A percentile compares a stretch with the other conserved stretches of the same genome.
Evolutionary conservation across 1,139 yeast species (phyloP).

Genomic region (Taiozyma sp.): DNA sequence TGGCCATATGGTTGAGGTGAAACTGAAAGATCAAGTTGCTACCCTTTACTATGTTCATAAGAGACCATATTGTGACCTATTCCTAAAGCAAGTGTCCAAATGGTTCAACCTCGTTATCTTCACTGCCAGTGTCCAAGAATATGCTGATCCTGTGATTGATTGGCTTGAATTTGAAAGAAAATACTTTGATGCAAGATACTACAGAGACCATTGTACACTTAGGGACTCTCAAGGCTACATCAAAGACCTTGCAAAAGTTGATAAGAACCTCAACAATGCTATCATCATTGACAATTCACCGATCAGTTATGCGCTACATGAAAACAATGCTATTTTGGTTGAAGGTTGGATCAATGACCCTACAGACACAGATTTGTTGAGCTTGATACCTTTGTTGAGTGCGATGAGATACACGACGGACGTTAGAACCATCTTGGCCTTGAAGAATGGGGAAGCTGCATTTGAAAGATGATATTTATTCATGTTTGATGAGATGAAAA

Average conservation of each 20-base stretch:
- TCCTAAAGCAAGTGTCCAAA: constrained; percentile 66
- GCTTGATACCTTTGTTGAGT: constrained; percentile 73
- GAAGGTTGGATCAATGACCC: constrained; percentile 99
- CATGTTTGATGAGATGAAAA: not conserved
- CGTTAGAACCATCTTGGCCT: constrained; percentile 73
- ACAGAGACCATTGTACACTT: constrained; percentile 75
- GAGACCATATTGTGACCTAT: constrained; percentile 86
- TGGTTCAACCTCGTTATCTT: constrained; percentile 90
- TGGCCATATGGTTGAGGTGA: constrained; percentile 82
- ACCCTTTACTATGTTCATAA: constrained; percentile 87
- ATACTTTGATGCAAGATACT: constrained; percentile 57
- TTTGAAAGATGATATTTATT: constrained; percentile 35
- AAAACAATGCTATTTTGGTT: constrained; percentile 82
- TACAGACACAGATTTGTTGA: constrained; percentile 73
- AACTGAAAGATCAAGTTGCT: constrained; percentile 50
- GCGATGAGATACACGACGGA: constrained; percentile 79
- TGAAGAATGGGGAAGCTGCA: constrained; percentile 71
- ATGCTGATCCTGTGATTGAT: constrained; percentile 96
- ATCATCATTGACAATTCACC: constrained; percentile 91
- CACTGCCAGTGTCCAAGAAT: constrained; percentile 92
- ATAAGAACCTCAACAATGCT: constrained; percentile 58
- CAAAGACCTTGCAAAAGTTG: constrained; percentile 64
- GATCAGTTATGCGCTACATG: constrained; percentile 76
- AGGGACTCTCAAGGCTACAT: constrained; percentile 81
- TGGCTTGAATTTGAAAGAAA: constrained; percentile 60